These are phyloP conservation scores for Amanita muscaria DNA, from an alignment of 768 basidiomycete genomes.

Conservation along the genomic window DNA sequence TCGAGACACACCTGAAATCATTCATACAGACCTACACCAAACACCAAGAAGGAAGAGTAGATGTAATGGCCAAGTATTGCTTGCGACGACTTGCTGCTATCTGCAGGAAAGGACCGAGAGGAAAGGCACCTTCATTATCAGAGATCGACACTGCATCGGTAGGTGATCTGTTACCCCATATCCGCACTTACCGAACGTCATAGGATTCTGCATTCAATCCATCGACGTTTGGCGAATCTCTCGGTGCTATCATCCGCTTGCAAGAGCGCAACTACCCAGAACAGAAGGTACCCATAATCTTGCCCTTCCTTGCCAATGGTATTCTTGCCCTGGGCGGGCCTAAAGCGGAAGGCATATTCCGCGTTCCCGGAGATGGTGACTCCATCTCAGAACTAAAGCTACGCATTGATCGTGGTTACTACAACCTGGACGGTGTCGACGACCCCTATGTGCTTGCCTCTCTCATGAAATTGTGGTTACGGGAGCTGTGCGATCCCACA, in stretches of 20 bases:
- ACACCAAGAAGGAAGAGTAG: slow-evolving; percentile 68
- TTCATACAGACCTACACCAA: slow-evolving; percentile 67
- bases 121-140: slow-evolving; percentile 68
- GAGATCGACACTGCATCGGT: slow-evolving; percentile 93
- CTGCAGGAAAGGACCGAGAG: slow-evolving; percentile 77
- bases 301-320: slow-evolving; percentile 88
- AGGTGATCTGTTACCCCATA: slow-evolving; percentile 17
- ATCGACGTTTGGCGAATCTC: slow-evolving; percentile 86
- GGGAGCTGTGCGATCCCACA: slow-evolving; percentile 88
- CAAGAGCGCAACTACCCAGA: slow-evolving; percentile 83
- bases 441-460: slow-evolving; percentile 89
- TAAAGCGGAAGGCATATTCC: slow-evolving; percentile 85
- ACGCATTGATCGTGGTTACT: slow-evolving; percentile 85
- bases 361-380: slow-evolving; percentile 87
- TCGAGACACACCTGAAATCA: slow-evolving; percentile 74
- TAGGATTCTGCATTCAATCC: slow-evolving; percentile 93
- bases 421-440: slow-evolving; percentile 82
- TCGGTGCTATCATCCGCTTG: slow-evolving; percentile 74
- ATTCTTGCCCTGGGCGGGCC: slow-evolving; percentile 84
- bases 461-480: slow-evolving; percentile 86
- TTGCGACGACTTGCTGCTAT: slow-evolving; percentile 68
- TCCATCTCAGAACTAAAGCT: slow-evolving; percentile 82
- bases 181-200: slow-evolving; percentile 9
- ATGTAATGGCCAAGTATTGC: slow-evolving; percentile 88
- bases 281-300: slow-evolving; percentile 83